Base-by-base conservation (phyloP, 1,284 basidiomycete species). In the Ceratobasidium sp. region DNA sequence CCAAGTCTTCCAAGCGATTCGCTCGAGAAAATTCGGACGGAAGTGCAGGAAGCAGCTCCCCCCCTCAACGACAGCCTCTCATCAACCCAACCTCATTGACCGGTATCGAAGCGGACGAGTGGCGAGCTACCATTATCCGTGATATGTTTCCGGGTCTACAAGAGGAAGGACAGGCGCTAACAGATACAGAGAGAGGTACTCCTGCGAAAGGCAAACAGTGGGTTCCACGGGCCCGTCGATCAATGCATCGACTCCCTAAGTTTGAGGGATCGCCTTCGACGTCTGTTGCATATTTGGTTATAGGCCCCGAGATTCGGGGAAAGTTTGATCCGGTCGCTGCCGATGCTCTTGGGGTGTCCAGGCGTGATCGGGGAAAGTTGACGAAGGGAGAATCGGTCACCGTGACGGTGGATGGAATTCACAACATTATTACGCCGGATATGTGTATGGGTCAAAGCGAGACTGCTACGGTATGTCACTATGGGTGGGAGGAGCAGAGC, bases 281-380 rank as follows among this genome's bases (percentile, higher is more conserved):
- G 34, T 62, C 69, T 34, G 76, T 80, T 71, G 79, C 80, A 25
- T 97, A 95, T 77, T 83, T 96, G 27, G 78, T 90, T 47, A 83
- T 92, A 55, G 93, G 93, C 0, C 92, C 94, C 0, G 82, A 82
- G 1, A 81, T 89, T 42, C 87, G 93, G 2, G 95, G 95, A n/a
- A 94, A 92, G 78, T 96, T 98, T 75, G 86, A 96, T 72, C 86
- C 79, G 0, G 78, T 79, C 69, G 88, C 86, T 72, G 93, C 94
- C 0, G 76, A 81, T 5, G 84, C 80, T 35, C 81, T 94, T 0
- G 89, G 90, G 8, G 81, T 98, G 2, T 83, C 85, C 1, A 80
- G 80, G 1, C 91, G 92, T 76, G 70, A 76, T 76, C 76, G 82
- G 52, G 77, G 81, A 27, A 76, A 74, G 73, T 79, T 85, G 31